Percentiles rank a stretch among this genome's conserved stretches.
Evolutionary conservation across 2,329 filamentous ascomycete species (phyloP).

Genomic region (Endothia cerciana): DNA sequence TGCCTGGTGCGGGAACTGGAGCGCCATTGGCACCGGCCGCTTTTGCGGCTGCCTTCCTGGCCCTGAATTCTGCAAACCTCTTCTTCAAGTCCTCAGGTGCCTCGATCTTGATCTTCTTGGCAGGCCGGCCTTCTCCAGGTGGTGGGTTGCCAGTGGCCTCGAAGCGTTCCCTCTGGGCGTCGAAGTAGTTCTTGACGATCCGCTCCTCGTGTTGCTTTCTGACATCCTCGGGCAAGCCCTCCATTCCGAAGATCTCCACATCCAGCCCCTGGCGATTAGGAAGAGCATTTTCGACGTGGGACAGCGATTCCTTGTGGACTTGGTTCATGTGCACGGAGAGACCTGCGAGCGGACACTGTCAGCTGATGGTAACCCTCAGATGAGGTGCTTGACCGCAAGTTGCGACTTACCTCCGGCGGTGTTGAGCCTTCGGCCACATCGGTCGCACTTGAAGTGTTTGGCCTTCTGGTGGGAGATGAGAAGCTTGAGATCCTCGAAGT

Average conservation of each 20-base stretch:
- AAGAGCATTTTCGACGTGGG: conserved; percentile 88
- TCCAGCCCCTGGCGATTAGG: conserved; percentile 84
- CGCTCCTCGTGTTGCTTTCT: conserved; percentile 82
- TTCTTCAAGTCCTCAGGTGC: conserved; percentile 77
- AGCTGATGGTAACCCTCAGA: conserved; percentile 2
- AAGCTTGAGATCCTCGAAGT: conserved; percentile 97
- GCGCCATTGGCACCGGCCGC: conserved; percentile 60
- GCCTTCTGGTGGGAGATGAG: conserved; percentile 97
- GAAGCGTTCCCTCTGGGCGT: conserved; percentile 80
- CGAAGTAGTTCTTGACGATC: conserved; percentile 83
- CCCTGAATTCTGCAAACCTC: conserved; percentile 77
- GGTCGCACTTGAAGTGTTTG: conserved; percentile 98
- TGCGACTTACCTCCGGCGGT: conserved; percentile 81
- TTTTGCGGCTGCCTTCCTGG: conserved; percentile 65
- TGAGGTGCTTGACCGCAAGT: not conserved
- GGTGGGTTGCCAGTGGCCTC: conserved; percentile 83
- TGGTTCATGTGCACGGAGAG: conserved; percentile 97
- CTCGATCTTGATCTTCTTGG: conserved; percentile 75
- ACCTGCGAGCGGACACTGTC: conserved; percentile 56
- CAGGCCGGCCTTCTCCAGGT: conserved; percentile 66
- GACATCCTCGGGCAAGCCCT: conserved; percentile 89
- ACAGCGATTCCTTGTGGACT: conserved; percentile 92
- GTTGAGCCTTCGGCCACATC: conserved; percentile 85
- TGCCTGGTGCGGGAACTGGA: conserved; percentile 55
- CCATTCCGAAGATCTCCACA: conserved; percentile 97